A percentile compares a stretch with the other conserved stretches of the same genome.
phyloP scores from a whole-genome alignment of 1,139 yeast genomes.

The Taphrina betulina region DNA sequence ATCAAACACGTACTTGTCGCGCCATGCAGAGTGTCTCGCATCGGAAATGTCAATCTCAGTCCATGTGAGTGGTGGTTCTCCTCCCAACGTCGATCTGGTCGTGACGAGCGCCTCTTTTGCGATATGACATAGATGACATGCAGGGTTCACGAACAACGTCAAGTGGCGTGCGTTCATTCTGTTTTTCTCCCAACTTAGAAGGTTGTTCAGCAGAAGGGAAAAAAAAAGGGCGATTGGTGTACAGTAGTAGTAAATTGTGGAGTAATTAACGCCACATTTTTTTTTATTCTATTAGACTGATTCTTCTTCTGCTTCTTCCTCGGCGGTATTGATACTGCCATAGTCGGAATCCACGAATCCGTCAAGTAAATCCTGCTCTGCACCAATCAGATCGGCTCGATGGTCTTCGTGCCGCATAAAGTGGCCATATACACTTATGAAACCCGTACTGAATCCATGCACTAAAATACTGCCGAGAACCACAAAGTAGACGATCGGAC shows the following conservation, averaged over 20 bases:
- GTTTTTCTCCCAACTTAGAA: too few species aligned
- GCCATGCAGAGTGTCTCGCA: background rate
- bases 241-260: too few species aligned
- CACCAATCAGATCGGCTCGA: slow-evolving; percentile 23
- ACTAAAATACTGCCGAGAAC: slow-evolving; percentile 24
- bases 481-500: slow-evolving; percentile 24
- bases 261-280: too few species aligned
- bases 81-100: background rate
- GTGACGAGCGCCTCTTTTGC: background rate
- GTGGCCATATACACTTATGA: slow-evolving; percentile 27
- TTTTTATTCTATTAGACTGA: too few species aligned
- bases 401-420: slow-evolving; percentile 9
- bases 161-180: background rate
- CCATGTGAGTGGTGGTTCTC: background rate
- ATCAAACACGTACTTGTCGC: slow-evolving; percentile 9
- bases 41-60: background rate
- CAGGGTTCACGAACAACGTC: slow-evolving; percentile 10
- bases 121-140: slow-evolving; percentile 5
- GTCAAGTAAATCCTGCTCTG: slow-evolving; percentile 23
- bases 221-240: too few species aligned
- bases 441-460: slow-evolving; percentile 26
- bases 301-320: too few species aligned
- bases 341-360: slow-evolving; percentile 25
- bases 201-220: too few species aligned
- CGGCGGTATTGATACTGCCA: slow-evolving; percentile 10